phyloP scores from a whole-genome alignment of 2,329 filamentous ascomycete species.

The Metarhizium anisopliae region DNA sequence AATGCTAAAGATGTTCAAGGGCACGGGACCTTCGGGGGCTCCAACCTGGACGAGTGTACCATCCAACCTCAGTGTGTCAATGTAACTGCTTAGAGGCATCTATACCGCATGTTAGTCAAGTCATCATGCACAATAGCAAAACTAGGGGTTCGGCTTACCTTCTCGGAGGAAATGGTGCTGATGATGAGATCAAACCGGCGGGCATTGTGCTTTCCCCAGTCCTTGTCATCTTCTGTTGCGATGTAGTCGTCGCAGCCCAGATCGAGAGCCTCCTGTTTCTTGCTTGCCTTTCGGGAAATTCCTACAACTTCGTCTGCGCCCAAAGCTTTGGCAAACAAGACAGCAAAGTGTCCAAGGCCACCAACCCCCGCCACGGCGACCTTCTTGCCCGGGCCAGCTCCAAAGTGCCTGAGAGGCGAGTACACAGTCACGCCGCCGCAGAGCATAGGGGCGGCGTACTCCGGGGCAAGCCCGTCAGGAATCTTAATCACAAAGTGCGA shows the following conservation, averaged over 20 bases:
- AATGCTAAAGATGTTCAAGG: conserved; percentile 31
- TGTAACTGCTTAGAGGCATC: conserved; percentile 55
- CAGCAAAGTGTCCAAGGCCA: conserved; percentile 59
- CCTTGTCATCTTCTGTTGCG: conserved; percentile 35
- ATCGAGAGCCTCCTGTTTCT: conserved; percentile 44
- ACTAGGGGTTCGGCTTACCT: conserved; percentile 9
- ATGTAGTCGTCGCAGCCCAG: conserved; percentile 47
- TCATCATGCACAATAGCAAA: neutral
- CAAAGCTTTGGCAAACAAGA: conserved; percentile 60
- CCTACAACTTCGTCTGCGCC: conserved; percentile 53
- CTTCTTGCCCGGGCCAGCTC: conserved; percentile 55
- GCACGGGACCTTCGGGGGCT: conserved; percentile 13
- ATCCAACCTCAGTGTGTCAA: conserved; percentile 47
- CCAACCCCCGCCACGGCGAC: conserved; percentile 61
- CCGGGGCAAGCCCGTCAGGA: conserved; percentile 30
- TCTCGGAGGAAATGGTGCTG: conserved; percentile 40
- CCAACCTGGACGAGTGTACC: conserved; percentile 60
- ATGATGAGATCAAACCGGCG: conserved; percentile 49
- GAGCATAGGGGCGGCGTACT: conserved; percentile 52
- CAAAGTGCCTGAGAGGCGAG: conserved; percentile 51
- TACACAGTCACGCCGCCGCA: conserved; percentile 64
- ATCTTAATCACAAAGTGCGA: conserved; percentile 41
- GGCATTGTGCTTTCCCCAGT: conserved; percentile 44
- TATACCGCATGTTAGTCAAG: conserved; percentile 1
- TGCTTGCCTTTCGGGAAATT: conserved; percentile 44